These are phyloP conservation scores for Closterium sp. DNA, from an alignment of 139 green algal species.

Conservation along the genomic window DNA sequence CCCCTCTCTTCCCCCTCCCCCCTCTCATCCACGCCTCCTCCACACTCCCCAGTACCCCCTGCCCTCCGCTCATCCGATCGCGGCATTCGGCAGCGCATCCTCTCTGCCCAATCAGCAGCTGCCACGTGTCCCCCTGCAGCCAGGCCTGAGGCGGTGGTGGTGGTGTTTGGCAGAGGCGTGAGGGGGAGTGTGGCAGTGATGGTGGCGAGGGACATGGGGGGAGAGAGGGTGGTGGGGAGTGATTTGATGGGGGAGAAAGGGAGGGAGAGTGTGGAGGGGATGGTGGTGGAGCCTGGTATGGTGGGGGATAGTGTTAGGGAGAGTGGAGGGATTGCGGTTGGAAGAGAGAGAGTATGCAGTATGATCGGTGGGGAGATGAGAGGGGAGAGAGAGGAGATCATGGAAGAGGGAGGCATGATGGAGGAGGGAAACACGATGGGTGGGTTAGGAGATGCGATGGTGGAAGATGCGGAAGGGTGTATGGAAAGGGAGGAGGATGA, in stretches of 20 bases:
- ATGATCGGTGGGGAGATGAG: no score
- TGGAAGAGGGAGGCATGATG: no score
- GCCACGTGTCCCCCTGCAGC: background rate
- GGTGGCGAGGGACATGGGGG: conserved; percentile 7
- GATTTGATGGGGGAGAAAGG: background rate
- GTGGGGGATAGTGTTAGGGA: background rate
- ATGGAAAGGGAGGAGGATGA: background rate
- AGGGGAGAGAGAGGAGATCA: no score
- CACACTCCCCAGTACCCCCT: background rate
- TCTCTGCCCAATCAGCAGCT: background rate
- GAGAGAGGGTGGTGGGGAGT: background rate
- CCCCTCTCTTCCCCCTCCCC: no score
- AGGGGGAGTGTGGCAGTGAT: background rate
- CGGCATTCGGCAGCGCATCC: background rate
- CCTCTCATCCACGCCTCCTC: no score
- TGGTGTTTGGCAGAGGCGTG: background rate
- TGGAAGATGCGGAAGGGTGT: background rate
- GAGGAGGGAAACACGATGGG: no score
- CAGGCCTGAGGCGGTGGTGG: background rate
- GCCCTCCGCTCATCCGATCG: background rate
- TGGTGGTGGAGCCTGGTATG: no score
- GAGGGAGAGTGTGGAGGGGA: background rate
- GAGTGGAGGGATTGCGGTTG: background rate
- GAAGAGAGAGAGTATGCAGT: background rate
- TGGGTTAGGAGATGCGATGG: background rate